Evolutionary conservation across 495 filamentous ascomycete species (phyloP), one percentile per base, ranked within the genome.

Genomic region (Penicillium psychrofluorescens): DNA sequence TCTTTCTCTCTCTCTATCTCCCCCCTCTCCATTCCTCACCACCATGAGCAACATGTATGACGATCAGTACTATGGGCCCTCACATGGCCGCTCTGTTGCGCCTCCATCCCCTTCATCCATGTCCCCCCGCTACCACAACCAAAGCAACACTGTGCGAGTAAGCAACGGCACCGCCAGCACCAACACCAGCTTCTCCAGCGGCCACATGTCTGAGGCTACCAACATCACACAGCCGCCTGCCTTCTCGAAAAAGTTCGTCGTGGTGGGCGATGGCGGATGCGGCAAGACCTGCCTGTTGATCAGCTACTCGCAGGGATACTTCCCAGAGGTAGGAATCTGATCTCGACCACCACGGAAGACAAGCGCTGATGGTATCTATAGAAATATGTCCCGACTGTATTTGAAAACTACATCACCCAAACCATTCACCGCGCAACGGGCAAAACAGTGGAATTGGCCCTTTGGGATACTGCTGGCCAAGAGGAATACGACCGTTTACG

Each of bases 311-410:
- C 88, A 95, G 74, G 92, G 92, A 10, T 92, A 94, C 64, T 98
- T 98, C 62, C 92, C 92, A 64, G 94, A 98, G 85, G 92, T 95
- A 73, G 32, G 55, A 22, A 22, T 0, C 22, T 6, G 22, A 22
- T 4, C 2, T 22, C 22, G 22, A 22, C 22, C 22, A 22, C 22
- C 22, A 22, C 22, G 22, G 22, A 22, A 22, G 22, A 22, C 22
- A 2, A 22, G 22, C 4, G 22, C 22, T 22, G 22, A 22, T 4
- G 22, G 22, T 4, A 22, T 22, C 27, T 42, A 12, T 44, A 98
- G 92, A 98, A 96, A 96, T 98, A 98, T 59, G 91, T 98, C 39
- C 92, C 92, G 2, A 98, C 92, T 0, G 92, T 98, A 47, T 98
- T 98, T 61, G 92, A 98, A 59, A 98, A 98, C 71, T 98, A 98